These are phyloP conservation scores for Podochytrium sp. DNA, from an alignment of 192 early-diverging fungal species.

Conservation along the genomic window DNA sequence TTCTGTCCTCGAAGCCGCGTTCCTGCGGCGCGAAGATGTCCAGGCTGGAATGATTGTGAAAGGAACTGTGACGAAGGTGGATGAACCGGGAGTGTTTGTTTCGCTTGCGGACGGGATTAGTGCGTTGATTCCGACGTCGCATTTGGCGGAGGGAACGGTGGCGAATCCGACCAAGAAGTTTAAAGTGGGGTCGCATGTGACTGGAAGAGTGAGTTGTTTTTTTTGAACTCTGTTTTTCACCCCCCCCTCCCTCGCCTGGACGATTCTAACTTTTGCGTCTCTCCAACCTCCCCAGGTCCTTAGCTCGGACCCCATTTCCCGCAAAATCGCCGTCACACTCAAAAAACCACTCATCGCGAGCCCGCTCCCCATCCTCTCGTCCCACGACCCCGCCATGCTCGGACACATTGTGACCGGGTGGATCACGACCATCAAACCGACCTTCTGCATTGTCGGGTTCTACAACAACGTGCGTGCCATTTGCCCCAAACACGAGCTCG, in stretches of 20 bases:
- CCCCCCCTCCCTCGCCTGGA: background rate
- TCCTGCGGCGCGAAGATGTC: conserved; percentile 72
- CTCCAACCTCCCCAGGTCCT: conserved; percentile 56
- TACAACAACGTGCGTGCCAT: conserved; percentile 77
- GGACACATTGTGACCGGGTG: conserved; percentile 70
- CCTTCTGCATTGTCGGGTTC: conserved; percentile 77
- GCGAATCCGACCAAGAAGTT: conserved; percentile 78
- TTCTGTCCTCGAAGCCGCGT: conserved; percentile 69
- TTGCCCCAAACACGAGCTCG: conserved; percentile 71
- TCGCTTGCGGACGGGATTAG: conserved; percentile 49
- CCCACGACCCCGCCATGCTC: conserved; percentile 60
- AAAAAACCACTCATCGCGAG: conserved; percentile 76
- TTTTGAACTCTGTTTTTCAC: conserved; percentile 1
- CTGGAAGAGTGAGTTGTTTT: conserved; percentile 62
- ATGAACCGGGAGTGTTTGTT: conserved; percentile 44
- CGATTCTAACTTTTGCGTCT: too few species aligned
- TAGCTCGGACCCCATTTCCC: conserved; percentile 53
- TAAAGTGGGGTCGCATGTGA: conserved; percentile 72
- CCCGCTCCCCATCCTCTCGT: conserved; percentile 65
- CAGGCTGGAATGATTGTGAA: conserved; percentile 63
- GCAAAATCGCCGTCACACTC: conserved; percentile 71
- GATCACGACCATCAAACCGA: conserved; percentile 59
- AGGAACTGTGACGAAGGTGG: conserved; percentile 45
- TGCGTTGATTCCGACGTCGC: conserved; percentile 73
- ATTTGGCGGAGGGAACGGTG: conserved; percentile 77